phyloP scores from a whole-genome alignment of 192 early-diverging fungal genomes.

The Linnemannia hyalina region DNA sequence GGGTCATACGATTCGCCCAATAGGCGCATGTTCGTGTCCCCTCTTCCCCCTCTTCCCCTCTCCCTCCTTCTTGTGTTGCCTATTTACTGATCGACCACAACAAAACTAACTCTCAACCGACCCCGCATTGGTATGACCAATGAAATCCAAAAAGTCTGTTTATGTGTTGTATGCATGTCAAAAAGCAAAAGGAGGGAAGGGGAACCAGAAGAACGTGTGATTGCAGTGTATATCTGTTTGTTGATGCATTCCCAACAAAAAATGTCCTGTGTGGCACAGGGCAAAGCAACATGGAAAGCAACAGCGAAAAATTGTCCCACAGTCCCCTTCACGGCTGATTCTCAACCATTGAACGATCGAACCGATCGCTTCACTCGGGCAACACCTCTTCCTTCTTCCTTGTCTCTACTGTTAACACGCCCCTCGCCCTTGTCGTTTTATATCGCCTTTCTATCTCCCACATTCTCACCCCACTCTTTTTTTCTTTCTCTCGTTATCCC shows the following conservation, averaged over 20 bases:
- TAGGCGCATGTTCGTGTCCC: neutral
- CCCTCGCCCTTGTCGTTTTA: neutral
- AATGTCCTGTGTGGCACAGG: neutral
- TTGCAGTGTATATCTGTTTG: neutral
- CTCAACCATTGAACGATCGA: neutral
- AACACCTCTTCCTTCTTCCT: neutral
- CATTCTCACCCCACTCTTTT: neutral
- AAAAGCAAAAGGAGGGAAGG: neutral
- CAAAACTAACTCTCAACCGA: neutral
- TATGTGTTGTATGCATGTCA: neutral
- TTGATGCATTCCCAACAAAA: neutral
- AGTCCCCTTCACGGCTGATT: neutral
- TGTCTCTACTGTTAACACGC: neutral
- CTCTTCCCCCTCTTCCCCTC: neutral
- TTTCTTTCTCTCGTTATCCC: neutral
- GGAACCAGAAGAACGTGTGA: neutral
- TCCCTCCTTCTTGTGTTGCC: neutral
- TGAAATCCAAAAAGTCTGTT: neutral
- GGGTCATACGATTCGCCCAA: neutral
- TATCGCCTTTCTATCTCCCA: neutral
- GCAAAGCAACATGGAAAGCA: neutral
- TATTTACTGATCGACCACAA: neutral
- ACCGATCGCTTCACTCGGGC: neutral
- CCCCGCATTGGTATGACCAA: conserved; percentile 2
- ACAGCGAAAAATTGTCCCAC: neutral